Evolutionary conservation across 192 early-diverging fungal species (phyloP).

Genomic region (Rhizoclosmatium globosum): DNA sequence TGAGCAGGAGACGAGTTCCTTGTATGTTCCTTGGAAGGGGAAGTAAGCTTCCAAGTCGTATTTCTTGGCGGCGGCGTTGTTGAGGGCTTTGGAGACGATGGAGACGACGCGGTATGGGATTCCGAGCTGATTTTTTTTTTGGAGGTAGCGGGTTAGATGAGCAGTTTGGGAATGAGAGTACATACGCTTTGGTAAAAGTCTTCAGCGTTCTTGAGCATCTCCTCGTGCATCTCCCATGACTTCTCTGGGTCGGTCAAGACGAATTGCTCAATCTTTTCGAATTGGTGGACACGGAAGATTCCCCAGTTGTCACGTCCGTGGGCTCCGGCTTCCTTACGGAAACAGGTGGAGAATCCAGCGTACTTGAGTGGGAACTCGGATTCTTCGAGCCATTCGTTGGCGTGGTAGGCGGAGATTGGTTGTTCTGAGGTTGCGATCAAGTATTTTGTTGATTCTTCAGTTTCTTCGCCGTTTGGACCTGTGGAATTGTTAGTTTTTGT

Average conservation of each 20-base stretch:
- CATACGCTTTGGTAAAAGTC: conserved; percentile 88
- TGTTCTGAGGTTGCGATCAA: conserved; percentile 99
- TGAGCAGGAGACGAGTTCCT: conserved; percentile 98
- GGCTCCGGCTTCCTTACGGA: conserved; percentile 99
- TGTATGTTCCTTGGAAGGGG: conserved; percentile 97
- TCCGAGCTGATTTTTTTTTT: conserved; percentile 68
- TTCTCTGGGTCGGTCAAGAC: conserved; percentile 95
- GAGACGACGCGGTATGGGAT: conserved; percentile 94
- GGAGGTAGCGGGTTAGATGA: conserved; percentile 16
- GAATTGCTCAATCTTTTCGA: conserved; percentile 99
- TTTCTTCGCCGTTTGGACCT: conserved; percentile 70
- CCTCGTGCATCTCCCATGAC: conserved; percentile 98
- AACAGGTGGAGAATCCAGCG: conserved; percentile 98
- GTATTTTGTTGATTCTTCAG: conserved; percentile 74
- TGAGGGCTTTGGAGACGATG: conserved; percentile 97
- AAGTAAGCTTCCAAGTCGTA: conserved; percentile 99
- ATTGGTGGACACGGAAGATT: conserved; percentile 99
- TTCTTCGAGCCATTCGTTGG: conserved; percentile 93
- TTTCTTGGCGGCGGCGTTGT: conserved; percentile 99
- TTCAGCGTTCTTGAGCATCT: conserved; percentile 91
- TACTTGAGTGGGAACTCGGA: conserved; percentile 89
- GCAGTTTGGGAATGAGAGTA: background rate
- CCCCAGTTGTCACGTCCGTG: conserved; percentile 98
- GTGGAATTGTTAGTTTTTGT: background rate
- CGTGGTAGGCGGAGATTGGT: conserved; percentile 96